Evolutionary conservation across 179 eudicot genomes (phyloP), one percentile per base, ranked within the genome.

Genomic region (Spergularia azorica): DNA sequence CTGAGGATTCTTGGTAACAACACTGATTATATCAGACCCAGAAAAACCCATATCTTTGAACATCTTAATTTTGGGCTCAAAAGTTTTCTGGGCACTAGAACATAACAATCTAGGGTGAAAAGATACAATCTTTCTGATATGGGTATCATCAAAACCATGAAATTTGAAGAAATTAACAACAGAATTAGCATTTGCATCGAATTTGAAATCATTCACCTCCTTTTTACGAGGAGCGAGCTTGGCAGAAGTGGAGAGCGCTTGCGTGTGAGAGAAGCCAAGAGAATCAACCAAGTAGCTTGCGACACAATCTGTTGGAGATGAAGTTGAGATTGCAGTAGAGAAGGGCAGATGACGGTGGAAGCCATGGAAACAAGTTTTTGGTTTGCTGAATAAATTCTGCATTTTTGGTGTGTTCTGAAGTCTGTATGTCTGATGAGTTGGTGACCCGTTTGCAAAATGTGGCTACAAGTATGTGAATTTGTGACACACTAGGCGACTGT

Each of bases 211-310:
- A 63, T 43, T 64, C 8, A 67, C 72, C 20, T 15, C 69, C 21
- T 76, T 77, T 57, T 59, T 71, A 14, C 12, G 0, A 2, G 4
- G 21, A 4, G 65, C 18, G 55, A 77, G 46, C 18, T 78, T 71
- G 18, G 71, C 1, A 18, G 80, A 71, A 46, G 74, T 48, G 17
- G 77, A 61, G 52, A 52, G 32, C 13, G 80, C 59, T 71, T 75
- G 70, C 51, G 71, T 65, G 2, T 26, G 12, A 12, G 85, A 71
- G 15, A 82, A 82, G 1, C 82, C 82, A 4, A 82, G 82, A n/a
- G 77, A 64, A 3, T 59, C 10, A 6, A 75, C 77, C 80, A 82
- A 75, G 63, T 71, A 79, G 52, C 54, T 48, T 4, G 41, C 67
- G 11, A 82, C 21, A 18, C 67, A 70, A 54, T 63, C 15, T 4